phyloP scores from a whole-genome alignment of 805 yeast species.

The Wickerhamomyces canadensis region DNA sequence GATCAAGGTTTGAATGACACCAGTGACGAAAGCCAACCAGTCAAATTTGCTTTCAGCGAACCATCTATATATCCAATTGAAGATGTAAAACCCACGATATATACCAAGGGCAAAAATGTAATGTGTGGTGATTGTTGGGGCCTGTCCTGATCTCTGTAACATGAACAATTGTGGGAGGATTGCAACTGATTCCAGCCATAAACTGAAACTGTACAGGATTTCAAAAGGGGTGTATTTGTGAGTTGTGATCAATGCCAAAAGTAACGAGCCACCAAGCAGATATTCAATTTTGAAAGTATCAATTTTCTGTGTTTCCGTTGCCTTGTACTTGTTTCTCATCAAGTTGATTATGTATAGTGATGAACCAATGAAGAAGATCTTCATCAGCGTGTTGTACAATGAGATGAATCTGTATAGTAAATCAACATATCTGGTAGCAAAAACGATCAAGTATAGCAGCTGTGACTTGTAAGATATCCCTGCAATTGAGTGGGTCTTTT shows the following conservation, averaged over 20 bases:
- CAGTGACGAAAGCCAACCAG: constrained; percentile 67
- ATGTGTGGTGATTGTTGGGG: constrained; percentile 82
- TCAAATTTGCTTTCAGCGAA: constrained; percentile 57
- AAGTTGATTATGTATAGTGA: constrained; percentile 71
- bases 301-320: constrained; percentile 45
- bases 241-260: constrained; percentile 60
- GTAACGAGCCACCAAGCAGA: constrained; percentile 55
- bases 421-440: constrained; percentile 60
- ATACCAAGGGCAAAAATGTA: constrained; percentile 91
- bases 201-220: constrained; percentile 78
- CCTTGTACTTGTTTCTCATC: constrained; percentile 56
- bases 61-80: constrained; percentile 93
- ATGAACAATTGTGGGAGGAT: constrained; percentile 90
- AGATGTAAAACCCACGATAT: constrained; percentile 84
- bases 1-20: constrained; percentile 76
- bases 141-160: constrained; percentile 84
- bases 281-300: constrained; percentile 75
- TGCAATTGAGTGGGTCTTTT: constrained; percentile 54
- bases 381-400: constrained; percentile 75
- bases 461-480: constrained; percentile 93
- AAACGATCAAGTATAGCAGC: constrained; percentile 67
- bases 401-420: constrained; percentile 46
- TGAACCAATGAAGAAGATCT: constrained; percentile 70
- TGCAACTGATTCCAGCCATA: constrained; percentile 91
- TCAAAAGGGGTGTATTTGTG: constrained; percentile 58